phyloP scores from a whole-genome alignment of 148 eudicot species.

The Spergularia marina region DNA sequence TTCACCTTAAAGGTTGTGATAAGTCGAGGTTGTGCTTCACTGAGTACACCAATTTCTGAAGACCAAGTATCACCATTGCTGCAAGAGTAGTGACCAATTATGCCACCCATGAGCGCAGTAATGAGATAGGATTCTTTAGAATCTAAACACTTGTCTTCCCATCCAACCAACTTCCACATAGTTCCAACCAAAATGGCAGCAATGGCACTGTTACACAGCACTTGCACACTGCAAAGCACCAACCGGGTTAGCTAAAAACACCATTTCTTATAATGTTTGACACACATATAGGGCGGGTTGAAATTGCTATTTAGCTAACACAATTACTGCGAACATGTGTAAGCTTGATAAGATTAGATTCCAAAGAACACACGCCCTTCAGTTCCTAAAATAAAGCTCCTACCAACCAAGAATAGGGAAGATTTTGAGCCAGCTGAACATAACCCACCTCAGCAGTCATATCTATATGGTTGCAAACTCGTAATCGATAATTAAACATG shows the following conservation, averaged over 20 bases:
- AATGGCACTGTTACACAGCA: constrained; percentile 67
- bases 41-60: constrained; percentile 88
- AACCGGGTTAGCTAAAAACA: no score
- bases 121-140: constrained; percentile 62
- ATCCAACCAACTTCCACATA: constrained; percentile 53
- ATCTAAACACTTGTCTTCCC: constrained; percentile 69
- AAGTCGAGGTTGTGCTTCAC: constrained; percentile 74
- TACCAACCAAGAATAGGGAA: no score
- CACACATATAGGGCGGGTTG: not conserved
- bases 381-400: no score
- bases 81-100: constrained; percentile 90
- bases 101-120: constrained; percentile 71
- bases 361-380: no score
- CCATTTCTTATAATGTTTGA: no score
- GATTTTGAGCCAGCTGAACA: no score
- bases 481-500: no score
- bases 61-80: constrained; percentile 98
- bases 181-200: constrained; percentile 53
- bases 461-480: no score
- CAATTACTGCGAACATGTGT: not conserved
- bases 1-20: constrained; percentile 84
- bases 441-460: no score
- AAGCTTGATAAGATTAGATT: not conserved
- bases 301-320: not conserved
- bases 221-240: constrained; percentile 65